Evolutionary conservation across 2,329 filamentous ascomycete species (phyloP), one percentile per base, ranked within the genome.

Genomic region (Cladophialophora yegresii): DNA sequence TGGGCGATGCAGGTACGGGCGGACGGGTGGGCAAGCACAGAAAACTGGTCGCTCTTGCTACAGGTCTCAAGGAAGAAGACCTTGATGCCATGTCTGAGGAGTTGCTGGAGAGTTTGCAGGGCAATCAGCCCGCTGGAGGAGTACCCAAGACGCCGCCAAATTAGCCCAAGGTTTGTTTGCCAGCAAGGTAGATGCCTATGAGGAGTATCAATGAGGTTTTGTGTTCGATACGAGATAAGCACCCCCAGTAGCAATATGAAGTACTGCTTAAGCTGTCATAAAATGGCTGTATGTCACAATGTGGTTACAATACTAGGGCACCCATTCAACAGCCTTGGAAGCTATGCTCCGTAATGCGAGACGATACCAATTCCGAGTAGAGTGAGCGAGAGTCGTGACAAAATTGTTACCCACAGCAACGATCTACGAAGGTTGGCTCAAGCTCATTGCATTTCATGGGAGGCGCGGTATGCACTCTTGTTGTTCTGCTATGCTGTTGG

Each of bases 51-150:
- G 75, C 78, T 55, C 74, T 81, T 54, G 79, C 79, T 12, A 81
- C 79, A 0, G 78, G 79, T 0, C 71, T 81, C 22, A 78, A 77
- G 63, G 79, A 81, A 67, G 78, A 81, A 57, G 78, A 81, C 22
- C 72, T 81, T 9, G 79, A 81, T 62, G 77, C 75, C 2, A 80
- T 81, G 78, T 76, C 78, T 7, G 77, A 74, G 32, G 79, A 81
- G 66, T 68, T 81, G 62, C 75, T 79, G 6, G 78, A 79, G 64
- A 79, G 77, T 16, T 70, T 81, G 49, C 78, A 80, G 63, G 67
- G 66, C 10, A 65, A 57, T 40, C 63, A 61, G 50, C 28, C 57
- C 53, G 26, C 23, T 54, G 64, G 57, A 2, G 54, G 53, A 36
- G 23, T n/a, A 2, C 56, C 64, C 13, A 61, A 68, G 12, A 68